phyloP scores from a whole-genome alignment of 129 eudicot species.

The Arctium minus region DNA sequence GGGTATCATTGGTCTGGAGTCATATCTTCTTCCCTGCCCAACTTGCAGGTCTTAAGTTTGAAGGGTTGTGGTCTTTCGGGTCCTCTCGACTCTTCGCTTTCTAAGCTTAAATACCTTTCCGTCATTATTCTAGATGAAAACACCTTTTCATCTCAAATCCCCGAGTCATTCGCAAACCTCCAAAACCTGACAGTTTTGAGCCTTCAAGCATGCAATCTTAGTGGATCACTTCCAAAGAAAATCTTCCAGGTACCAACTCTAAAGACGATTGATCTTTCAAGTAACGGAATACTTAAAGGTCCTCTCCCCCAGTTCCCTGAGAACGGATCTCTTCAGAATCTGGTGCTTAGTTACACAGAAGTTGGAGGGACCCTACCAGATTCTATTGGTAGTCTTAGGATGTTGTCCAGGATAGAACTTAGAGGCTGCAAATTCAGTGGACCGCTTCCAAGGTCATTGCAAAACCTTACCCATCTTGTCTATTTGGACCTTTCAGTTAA shows the following conservation, averaged over 20 bases:
- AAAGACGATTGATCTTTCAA: constrained; percentile 12
- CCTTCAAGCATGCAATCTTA: constrained; percentile 19
- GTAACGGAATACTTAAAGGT: constrained; percentile 24
- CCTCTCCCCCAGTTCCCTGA: constrained; percentile 23
- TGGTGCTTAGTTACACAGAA: constrained; percentile 9
- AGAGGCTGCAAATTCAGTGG: constrained; percentile 29
- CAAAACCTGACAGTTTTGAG: constrained; percentile 17
- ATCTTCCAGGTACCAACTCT: constrained; percentile 33
- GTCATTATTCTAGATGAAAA: constrained; percentile 13
- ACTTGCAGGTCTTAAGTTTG: not conserved
- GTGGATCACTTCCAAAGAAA: constrained; percentile 25
- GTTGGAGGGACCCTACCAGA: constrained; percentile 33
- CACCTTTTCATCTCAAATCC: not conserved
- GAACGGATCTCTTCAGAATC: constrained; percentile 7
- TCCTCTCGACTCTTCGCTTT: constrained; percentile 7
- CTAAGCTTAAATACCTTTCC: constrained; percentile 5
- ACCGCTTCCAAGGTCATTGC: constrained; percentile 26
- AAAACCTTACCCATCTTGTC: constrained; percentile 18
- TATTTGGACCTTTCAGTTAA: constrained; percentile 28
- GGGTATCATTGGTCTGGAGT: constrained; percentile 1
- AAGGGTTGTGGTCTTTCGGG: constrained; percentile 17
- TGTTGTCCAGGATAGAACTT: constrained; percentile 17
- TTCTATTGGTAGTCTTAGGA: constrained; percentile 39
- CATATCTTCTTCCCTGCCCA: constrained; percentile 23
- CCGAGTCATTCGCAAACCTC: constrained; percentile 20